Evolutionary conservation across 2,329 filamentous ascomycete genomes (phyloP).

Genomic region (Microdochium bolleyi): DNA sequence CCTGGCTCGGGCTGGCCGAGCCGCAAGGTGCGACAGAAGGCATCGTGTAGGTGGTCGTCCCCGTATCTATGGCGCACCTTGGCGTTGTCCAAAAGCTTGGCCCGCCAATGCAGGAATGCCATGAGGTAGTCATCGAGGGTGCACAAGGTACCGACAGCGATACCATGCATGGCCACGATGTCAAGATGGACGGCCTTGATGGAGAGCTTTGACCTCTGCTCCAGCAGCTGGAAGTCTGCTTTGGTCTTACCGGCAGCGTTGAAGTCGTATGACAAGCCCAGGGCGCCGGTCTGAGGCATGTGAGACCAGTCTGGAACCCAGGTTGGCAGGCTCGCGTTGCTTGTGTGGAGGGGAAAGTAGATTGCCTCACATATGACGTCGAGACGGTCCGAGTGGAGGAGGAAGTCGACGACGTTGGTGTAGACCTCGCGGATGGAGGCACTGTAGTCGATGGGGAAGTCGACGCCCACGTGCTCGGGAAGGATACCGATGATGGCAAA

Average conservation of each 20-base stretch:
- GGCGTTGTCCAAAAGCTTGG: conserved; percentile 11
- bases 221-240: conserved; percentile 12
- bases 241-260: conserved; percentile 8
- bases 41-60: conserved; percentile 9
- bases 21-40: conserved; percentile 20
- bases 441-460: conserved; percentile 21
- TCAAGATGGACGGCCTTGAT: conserved; percentile 21
- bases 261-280: conserved; percentile 11
- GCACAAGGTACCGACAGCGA: conserved; percentile 19
- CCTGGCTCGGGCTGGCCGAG: conserved; percentile 10
- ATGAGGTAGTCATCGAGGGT: conserved; percentile 21
- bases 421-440: conserved; percentile 22
- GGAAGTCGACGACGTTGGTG: conserved; percentile 21
- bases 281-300: conserved; percentile 8
- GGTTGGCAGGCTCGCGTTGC: conserved; percentile 16
- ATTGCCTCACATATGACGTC: conserved; percentile 26
- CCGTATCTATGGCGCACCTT: background rate
- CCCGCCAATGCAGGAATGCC: conserved; percentile 25
- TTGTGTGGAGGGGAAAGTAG: conserved; percentile 18
- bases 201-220: conserved; percentile 16
- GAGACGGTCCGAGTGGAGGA: conserved; percentile 15
- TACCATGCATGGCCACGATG: conserved; percentile 11
- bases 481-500: conserved; percentile 25
- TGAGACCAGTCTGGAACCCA: conserved; percentile 29
- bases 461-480: conserved; percentile 11